Percentiles rank a stretch among this genome's conserved stretches.
These are phyloP conservation scores for Gyrodon lividus DNA, from an alignment of 768 basidiomycete genomes.

Conservation along the genomic window DNA sequence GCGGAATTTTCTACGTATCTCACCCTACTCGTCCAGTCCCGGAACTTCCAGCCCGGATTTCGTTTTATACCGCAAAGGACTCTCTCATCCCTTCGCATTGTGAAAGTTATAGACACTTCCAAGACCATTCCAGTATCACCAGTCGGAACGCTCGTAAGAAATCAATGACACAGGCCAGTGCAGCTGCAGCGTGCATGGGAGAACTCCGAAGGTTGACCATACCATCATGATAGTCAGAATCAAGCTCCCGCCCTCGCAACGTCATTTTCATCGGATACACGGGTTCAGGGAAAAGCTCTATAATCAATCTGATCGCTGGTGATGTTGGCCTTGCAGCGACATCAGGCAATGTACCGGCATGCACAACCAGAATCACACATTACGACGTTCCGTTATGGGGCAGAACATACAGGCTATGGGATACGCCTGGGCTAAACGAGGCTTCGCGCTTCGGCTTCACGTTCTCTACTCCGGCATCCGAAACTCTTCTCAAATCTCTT, in stretches of 20 bases:
- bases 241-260: neutral
- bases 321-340: neutral
- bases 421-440: conserved; percentile 32
- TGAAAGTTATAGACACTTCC: too few relatives aligned
- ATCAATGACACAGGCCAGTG: too few relatives aligned
- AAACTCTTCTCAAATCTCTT: conserved; percentile 25
- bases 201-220: conserved; percentile 17
- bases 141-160: too few relatives aligned
- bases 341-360: neutral
- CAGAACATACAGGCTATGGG: conserved; percentile 25
- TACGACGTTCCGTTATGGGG: conserved; percentile 27
- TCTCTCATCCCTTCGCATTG: too few relatives aligned
- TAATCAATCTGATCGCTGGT: conserved; percentile 5
- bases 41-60: too few relatives aligned
- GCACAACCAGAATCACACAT: conserved; percentile 9
- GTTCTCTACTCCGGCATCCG: neutral
- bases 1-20: too few relatives aligned
- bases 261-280: neutral
- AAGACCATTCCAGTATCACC: too few relatives aligned
- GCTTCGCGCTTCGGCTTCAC: conserved; percentile 7
- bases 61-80: too few relatives aligned
- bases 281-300: conserved; percentile 4
- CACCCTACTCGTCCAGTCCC: too few relatives aligned
- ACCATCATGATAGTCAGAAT: neutral
- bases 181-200: too few relatives aligned